These are phyloP conservation scores for Yamadazyma pseudoaaseri DNA, from an alignment of 1,139 yeast genomes.

Conservation along the genomic window DNA sequence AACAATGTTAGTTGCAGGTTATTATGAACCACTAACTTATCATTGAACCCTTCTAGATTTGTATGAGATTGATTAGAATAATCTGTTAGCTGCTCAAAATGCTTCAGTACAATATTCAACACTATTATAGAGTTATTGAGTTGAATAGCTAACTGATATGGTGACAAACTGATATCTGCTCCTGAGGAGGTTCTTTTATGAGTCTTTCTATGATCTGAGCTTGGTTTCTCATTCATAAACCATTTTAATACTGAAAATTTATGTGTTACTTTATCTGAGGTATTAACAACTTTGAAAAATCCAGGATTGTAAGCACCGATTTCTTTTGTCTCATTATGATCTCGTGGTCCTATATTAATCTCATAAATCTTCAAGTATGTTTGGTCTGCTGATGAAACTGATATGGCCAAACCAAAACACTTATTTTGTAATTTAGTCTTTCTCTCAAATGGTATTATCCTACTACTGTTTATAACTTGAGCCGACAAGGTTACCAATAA, in stretches of 20 bases:
- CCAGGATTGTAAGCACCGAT: conserved; percentile 19
- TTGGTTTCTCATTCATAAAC: conserved; percentile 13
- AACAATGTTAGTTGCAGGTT: background rate
- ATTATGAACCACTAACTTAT: conserved; percentile 5
- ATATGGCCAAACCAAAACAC: conserved; percentile 19
- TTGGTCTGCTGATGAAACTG: conserved; percentile 7
- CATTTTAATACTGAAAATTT: conserved; percentile 19
- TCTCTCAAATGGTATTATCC: conserved; percentile 17
- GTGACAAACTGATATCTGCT: conserved; percentile 12
- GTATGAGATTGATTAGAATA: conserved; percentile 5
- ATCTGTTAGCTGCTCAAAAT: conserved; percentile 10
- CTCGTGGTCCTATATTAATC: conserved; percentile 10
- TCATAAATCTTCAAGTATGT: conserved; percentile 18
- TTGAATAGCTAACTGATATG: conserved; percentile 15
- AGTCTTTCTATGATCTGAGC: conserved; percentile 2
- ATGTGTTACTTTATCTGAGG: conserved; percentile 5
- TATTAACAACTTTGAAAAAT: conserved; percentile 16
- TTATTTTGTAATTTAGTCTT: conserved; percentile 10
- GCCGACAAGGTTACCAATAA: conserved; percentile 8
- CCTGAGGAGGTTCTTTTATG: conserved; percentile 1
- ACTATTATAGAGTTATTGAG: conserved; percentile 13
- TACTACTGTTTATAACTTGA: conserved; percentile 9
- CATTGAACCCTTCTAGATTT: conserved; percentile 11
- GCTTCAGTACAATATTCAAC: conserved; percentile 16
- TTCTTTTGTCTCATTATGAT: conserved; percentile 12